Evolutionary conservation across 2,329 filamentous ascomycete genomes (phyloP), one percentile per base, ranked within the genome.

Genomic region (Didymella pinodella): DNA sequence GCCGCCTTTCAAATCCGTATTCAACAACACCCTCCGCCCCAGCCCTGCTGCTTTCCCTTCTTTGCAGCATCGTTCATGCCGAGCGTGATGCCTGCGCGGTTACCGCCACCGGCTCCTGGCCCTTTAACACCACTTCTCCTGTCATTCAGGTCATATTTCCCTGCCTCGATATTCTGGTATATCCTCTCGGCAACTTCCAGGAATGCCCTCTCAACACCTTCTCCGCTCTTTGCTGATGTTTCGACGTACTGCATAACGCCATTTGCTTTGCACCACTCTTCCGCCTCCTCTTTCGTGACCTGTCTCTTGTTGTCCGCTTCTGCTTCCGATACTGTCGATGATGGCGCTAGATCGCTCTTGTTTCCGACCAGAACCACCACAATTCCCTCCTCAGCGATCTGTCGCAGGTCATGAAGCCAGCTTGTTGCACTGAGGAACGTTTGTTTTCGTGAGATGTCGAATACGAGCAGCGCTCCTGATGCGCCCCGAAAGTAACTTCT

Each of bases 311-410:
- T 90, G 49, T 83, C 77, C 12, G 78, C 77, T 25, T 75, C 67
- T 7, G 61, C 65, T 8, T 68, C 71, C 2, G 59, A 68, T 25
- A 79, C 77, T 54, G 71, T 81, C 57, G 66, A 81, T 66, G 68
- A 77, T 67, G 59, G 76, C 63, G 90, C 88, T 41, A 98, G 83
- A 79, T 99, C 95, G 32, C 87, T 87, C 79, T 99, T 99, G 81
- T 99, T 99, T 41, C 95, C 95, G 5, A 99, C 95, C 6, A 99
- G 82, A 20, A 99, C 89, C 16, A 98, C 91, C 45, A 97, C 91
- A 65, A 98, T 97, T 72, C 95, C 91, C 25, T 95, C 92, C 79
- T 98, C 95, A 48, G 95, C 95, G 69, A 98, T 97, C 77, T 95
- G 92, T 41, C 93, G 88, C 64, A 99, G 84, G 80, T 99, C 95